Percentiles rank a stretch among this genome's conserved stretches.
Conservation (phyloP, 2,329 filamentous ascomycete species). For the Leptosphaerulina australis region DNA sequence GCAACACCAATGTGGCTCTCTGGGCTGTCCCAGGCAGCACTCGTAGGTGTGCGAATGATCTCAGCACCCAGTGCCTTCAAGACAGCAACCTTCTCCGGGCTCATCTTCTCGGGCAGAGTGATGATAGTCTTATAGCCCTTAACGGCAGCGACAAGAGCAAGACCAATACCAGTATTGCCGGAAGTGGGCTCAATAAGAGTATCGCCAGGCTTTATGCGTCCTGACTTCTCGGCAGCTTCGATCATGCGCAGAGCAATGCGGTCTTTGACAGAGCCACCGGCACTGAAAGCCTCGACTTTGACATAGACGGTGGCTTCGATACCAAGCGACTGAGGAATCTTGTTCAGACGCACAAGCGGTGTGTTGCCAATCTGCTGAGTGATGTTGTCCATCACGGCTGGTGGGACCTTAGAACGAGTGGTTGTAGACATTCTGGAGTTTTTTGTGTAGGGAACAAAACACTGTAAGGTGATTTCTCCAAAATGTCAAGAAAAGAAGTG, state of each 20-base stretch:
- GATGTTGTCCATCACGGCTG: constrained; percentile 68
- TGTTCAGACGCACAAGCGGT: constrained; percentile 92
- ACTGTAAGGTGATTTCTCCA: not conserved
- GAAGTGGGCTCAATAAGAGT: constrained; percentile 97
- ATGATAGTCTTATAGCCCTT: constrained; percentile 99
- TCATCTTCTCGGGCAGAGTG: constrained; percentile 99
- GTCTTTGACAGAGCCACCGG: constrained; percentile 92
- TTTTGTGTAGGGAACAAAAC: not conserved
- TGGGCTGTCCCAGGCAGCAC: constrained; percentile 91
- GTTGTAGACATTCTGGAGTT: constrained; percentile 53
- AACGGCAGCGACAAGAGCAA: constrained; percentile 91
- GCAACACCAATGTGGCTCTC: constrained; percentile 98
- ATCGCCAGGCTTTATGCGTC: constrained; percentile 95
- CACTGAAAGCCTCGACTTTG: constrained; percentile 93
- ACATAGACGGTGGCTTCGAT: constrained; percentile 89
- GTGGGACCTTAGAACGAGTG: constrained; percentile 59
- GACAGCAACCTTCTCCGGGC: constrained; percentile 94
- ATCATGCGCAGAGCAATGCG: constrained; percentile 97
- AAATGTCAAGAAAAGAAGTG: not conserved
- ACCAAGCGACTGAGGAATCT: constrained; percentile 86
- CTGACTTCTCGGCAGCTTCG: constrained; percentile 87
- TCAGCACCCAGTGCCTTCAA: constrained; percentile 92
- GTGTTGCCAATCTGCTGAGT: constrained; percentile 93
- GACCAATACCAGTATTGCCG: constrained; percentile 96
- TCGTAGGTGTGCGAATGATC: constrained; percentile 95